Percentiles rank a stretch among this genome's conserved stretches.
These are phyloP conservation scores for Rhodotorula sphaerocarpa DNA, from an alignment of 768 basidiomycete species.

Conservation along the genomic window DNA sequence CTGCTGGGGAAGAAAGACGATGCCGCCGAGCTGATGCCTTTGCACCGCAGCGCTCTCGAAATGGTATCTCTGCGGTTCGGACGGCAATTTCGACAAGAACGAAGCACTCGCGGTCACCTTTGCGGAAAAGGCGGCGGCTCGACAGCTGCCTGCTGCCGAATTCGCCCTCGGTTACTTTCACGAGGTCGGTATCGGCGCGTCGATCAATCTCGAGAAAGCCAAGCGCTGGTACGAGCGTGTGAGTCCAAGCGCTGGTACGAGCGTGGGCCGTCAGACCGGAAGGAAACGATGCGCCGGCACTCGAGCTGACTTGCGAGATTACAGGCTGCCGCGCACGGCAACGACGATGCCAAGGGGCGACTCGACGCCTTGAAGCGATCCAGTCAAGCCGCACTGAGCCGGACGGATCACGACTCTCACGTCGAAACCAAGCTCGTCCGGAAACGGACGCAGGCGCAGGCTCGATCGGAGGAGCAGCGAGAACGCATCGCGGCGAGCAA, in stretches of 20 bases:
- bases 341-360: constrained; percentile 68
- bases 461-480: constrained; percentile 34
- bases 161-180: constrained; percentile 95
- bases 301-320: too few relatives aligned
- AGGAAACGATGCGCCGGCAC: too few relatives aligned
- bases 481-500: constrained; percentile 16
- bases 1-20: too few relatives aligned
- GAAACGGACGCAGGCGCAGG: constrained; percentile 61
- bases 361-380: constrained; percentile 59
- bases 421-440: constrained; percentile 74
- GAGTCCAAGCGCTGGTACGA: too few relatives aligned
- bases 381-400: constrained; percentile 57
- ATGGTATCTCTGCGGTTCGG: constrained; percentile 89
- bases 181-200: constrained; percentile 80
- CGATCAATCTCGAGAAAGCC: constrained; percentile 51
- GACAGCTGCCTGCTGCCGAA: constrained; percentile 61
- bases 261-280: too few relatives aligned
- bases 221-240: constrained; percentile 68
- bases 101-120: constrained; percentile 67
- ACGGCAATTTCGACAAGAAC: constrained; percentile 41
- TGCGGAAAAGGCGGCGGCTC: constrained; percentile 64
- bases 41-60: constrained; percentile 57
- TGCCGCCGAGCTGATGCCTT: not conserved
- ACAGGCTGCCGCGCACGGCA: constrained; percentile 73
- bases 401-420: constrained; percentile 69